These are phyloP conservation scores for Vitis hybrid DNA, from an alignment of 177 flowering plant species.

Conservation along the genomic window DNA sequence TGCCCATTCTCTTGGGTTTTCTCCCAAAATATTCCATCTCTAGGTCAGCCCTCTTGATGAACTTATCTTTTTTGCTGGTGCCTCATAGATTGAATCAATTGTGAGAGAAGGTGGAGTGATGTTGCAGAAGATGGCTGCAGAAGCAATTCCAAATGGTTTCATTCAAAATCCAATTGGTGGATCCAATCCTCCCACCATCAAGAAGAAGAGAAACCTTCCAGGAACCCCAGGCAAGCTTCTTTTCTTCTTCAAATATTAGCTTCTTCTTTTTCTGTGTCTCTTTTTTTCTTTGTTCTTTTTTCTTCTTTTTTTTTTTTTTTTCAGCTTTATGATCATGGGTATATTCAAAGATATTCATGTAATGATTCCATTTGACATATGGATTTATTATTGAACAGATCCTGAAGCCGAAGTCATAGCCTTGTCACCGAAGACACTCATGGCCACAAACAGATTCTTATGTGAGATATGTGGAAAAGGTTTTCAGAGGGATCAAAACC, in stretches of 20 bases:
- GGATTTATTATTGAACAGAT: constrained; percentile 38
- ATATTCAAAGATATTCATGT: constrained; percentile 25
- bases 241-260: neutral
- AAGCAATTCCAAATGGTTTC: constrained; percentile 40
- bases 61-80: neutral
- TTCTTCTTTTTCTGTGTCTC: too few species aligned
- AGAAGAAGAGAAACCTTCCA: constrained; percentile 94
- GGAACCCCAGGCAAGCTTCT: constrained; percentile 74
- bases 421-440: constrained; percentile 85
- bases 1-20: constrained; percentile 13
- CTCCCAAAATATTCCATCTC: constrained; percentile 2
- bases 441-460: constrained; percentile 94
- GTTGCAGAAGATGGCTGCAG: constrained; percentile 48
- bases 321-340: constrained; percentile 8
- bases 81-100: constrained; percentile 5
- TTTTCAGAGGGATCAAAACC: constrained; percentile 90
- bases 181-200: constrained; percentile 49
- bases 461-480: constrained; percentile 98
- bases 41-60: neutral
- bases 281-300: too few species aligned
- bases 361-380: neutral
- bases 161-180: constrained; percentile 41
- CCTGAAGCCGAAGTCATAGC: constrained; percentile 96
- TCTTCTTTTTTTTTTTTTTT: constrained; percentile 1
- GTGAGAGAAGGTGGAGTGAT: neutral